These are phyloP conservation scores for Geosmithia morbida DNA, from an alignment of 2,329 filamentous ascomycete species.

Conservation along the genomic window DNA sequence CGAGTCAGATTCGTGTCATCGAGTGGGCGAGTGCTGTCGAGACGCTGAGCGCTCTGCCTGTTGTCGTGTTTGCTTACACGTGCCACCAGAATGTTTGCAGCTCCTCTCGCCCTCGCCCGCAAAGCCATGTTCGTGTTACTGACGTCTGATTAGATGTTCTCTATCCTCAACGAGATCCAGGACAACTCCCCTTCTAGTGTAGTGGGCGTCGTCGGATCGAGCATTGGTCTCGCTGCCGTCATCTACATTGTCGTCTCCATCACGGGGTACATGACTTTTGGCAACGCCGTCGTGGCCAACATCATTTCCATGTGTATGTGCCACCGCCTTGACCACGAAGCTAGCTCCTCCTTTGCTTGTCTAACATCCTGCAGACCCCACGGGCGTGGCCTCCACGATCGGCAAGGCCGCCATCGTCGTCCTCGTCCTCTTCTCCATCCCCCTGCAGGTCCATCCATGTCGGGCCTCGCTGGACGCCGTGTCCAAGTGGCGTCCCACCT, in stretches of 20 bases:
- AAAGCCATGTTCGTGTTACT: constrained; percentile 7
- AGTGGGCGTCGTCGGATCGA: constrained; percentile 63
- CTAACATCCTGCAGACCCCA: constrained; percentile 15
- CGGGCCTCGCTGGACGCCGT: constrained; percentile 90
- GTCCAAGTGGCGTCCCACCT: constrained; percentile 71
- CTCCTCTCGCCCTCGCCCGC: background rate
- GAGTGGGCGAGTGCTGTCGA: constrained; percentile 67
- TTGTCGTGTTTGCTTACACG: constrained; percentile 98
- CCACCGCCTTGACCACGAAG: background rate
- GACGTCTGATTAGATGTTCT: constrained; percentile 66
- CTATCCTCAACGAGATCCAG: constrained; percentile 86
- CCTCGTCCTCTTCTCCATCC: constrained; percentile 91
- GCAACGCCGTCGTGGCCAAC: constrained; percentile 77
- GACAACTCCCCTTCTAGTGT: constrained; percentile 66
- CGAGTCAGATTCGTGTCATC: constrained; percentile 62
- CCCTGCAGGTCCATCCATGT: constrained; percentile 89
- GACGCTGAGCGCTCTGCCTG: constrained; percentile 73
- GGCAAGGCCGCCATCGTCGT: constrained; percentile 91
- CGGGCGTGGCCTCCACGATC: constrained; percentile 64
- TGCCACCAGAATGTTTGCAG: constrained; percentile 83
- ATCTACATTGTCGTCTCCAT: constrained; percentile 88
- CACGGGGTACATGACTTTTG: constrained; percentile 92
- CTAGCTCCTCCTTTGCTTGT: background rate
- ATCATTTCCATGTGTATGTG: constrained; percentile 81
- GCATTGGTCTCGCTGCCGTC: constrained; percentile 75